Base-by-base conservation (phyloP, 345 rosid species). In the Lumnitzera littorea region DNA sequence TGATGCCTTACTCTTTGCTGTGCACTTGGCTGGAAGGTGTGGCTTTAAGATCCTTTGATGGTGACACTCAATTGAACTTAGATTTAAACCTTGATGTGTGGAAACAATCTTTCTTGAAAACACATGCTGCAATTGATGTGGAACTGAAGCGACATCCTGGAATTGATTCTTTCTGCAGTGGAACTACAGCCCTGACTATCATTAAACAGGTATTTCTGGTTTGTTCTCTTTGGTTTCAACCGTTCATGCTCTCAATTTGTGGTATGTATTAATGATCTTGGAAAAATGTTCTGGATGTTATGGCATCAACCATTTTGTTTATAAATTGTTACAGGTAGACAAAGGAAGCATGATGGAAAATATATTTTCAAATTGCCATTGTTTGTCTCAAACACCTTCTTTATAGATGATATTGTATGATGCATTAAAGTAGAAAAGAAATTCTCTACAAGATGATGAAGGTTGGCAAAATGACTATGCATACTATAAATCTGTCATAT, bases 11-110 rank as follows among this genome's bases (percentile, higher is more conserved):
- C 69, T 71, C 89, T 51, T 67, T 89, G 76, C 80, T 87, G 3
- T 89, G 94, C 73, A 78, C 74, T 55, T 87, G 96, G 98, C 96
- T 89, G 64, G 75, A 80, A 67, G 56, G 78, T 70, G 64, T 87
- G 48, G 64, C 83, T 24, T 52, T 74, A 12, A 66, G 85, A 48
- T 77, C 88, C 0, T 62, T 69, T 13, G 60, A 50, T 55, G 63
- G 69, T 48, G 75, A 74, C 60, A 57, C 48, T 61, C 77, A 76
- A 6, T 10, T 46, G 50, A 76, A 59, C 16, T 23, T 55, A 36
- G 78, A 67, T 64, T 60, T 53, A 50, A 64, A 53, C 41, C 57
- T 57, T 24, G 84, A 87, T 17, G 51, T 80, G 5, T 89, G 98
- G 98, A 91, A 84, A 75, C 82, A 82, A 66, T 67, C 91, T 53